phyloP scores from a whole-genome alignment of 2,329 filamentous ascomycete species.

The Botryotinia calthae region DNA sequence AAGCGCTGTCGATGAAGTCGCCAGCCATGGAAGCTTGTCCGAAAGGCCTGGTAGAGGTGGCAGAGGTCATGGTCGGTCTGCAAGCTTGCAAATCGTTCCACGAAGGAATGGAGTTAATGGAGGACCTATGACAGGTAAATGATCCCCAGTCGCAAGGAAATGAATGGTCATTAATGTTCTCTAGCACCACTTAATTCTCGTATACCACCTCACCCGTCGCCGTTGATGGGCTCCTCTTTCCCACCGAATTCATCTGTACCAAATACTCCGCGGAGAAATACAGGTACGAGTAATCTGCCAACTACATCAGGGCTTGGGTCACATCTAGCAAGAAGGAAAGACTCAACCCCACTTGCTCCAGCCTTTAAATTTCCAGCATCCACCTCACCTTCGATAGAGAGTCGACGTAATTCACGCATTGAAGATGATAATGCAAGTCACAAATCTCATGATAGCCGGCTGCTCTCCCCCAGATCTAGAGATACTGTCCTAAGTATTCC shows the following conservation, averaged over 20 bases:
- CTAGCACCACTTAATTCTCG: slow-evolving; percentile 37
- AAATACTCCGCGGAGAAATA: slow-evolving; percentile 27
- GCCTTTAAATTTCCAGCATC: slow-evolving; percentile 58
- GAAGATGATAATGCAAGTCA: slow-evolving; percentile 15
- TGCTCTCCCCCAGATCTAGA: slow-evolving; percentile 34
- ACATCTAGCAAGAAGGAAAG: slow-evolving; percentile 39
- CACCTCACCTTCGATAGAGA: slow-evolving; percentile 37
- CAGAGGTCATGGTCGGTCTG: slow-evolving; percentile 71
- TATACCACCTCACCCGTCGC: slow-evolving; percentile 39
- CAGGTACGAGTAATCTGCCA: slow-evolving; percentile 39
- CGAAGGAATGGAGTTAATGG: slow-evolving; percentile 45
- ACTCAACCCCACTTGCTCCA: slow-evolving; percentile 39
- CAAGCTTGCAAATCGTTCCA: slow-evolving; percentile 74
- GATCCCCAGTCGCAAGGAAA: not conserved
- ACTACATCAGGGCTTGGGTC: slow-evolving; percentile 43
- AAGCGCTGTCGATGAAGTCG: slow-evolving; percentile 34
- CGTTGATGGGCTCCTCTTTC: slow-evolving; percentile 39
- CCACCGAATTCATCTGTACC: slow-evolving; percentile 26
- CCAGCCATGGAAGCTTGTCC: slow-evolving; percentile 39
- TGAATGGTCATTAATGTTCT: slow-evolving; percentile 17
- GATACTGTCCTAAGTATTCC: slow-evolving; percentile 48
- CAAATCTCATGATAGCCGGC: slow-evolving; percentile 22
- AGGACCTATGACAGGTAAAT: slow-evolving; percentile 42
- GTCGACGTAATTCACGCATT: slow-evolving; percentile 20
- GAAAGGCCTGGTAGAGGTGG: slow-evolving; percentile 50